A percentile compares a stretch with the other conserved stretches of the same genome.
Evolutionary conservation across 1,284 basidiomycete species (phyloP).

Genomic region (Trichosporon inkin): DNA sequence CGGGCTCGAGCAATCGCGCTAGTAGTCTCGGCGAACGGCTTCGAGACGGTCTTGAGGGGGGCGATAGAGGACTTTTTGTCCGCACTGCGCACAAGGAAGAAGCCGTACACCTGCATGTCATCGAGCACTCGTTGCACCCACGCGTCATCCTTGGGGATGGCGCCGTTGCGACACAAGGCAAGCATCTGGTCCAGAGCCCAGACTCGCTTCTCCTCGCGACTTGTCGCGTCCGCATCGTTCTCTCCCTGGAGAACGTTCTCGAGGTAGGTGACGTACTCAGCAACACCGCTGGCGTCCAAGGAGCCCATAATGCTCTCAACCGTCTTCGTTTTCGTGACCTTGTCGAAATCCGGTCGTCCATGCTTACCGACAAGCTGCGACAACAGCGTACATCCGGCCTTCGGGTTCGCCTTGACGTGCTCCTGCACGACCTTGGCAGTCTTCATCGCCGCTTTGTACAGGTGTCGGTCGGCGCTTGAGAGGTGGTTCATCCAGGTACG

Average conservation of each 20-base stretch:
- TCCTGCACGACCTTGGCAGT: slow-evolving; percentile 71
- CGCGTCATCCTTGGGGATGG: slow-evolving; percentile 73
- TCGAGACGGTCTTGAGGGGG: slow-evolving; percentile 60
- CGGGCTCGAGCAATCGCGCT: slow-evolving; percentile 50
- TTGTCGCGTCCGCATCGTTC: slow-evolving; percentile 49
- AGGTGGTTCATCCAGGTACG: slow-evolving; percentile 95
- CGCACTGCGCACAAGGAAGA: slow-evolving; percentile 69
- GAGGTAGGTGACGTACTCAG: slow-evolving; percentile 70
- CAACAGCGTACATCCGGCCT: slow-evolving; percentile 77
- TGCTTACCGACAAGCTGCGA: slow-evolving; percentile 80
- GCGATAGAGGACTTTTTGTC: slow-evolving; percentile 62
- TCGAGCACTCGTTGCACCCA: slow-evolving; percentile 73
- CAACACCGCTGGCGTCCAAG: slow-evolving; percentile 71
- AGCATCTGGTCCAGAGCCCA: slow-evolving; percentile 89
- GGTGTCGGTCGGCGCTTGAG: slow-evolving; percentile 74
- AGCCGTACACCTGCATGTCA: slow-evolving; percentile 76
- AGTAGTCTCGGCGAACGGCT: slow-evolving; percentile 69
- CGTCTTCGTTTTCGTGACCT: slow-evolving; percentile 86
- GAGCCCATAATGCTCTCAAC: slow-evolving; percentile 77
- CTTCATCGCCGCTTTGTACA: slow-evolving; percentile 80
- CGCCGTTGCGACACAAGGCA: slow-evolving; percentile 70
- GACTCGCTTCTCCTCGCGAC: slow-evolving; percentile 19
- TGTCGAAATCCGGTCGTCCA: slow-evolving; percentile 85
- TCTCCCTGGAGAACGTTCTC: slow-evolving; percentile 56
- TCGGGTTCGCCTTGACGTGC: slow-evolving; percentile 70